These are phyloP conservation scores for Capsella bursapastoris DNA, from an alignment of 345 rosid species.

Conservation along the genomic window DNA sequence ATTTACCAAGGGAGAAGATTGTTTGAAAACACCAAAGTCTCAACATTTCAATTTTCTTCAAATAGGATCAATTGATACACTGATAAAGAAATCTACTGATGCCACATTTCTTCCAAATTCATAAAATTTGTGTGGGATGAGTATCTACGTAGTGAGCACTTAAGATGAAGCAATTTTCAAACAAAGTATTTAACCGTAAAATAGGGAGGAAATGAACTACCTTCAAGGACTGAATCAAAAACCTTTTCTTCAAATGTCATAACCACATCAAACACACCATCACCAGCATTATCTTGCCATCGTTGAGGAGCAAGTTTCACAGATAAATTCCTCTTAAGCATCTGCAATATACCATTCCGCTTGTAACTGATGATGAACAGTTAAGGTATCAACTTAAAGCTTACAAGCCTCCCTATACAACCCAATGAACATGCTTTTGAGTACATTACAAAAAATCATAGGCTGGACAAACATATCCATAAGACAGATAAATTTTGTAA, in stretches of 20 bases:
- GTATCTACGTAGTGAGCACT: not conserved
- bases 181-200: not conserved
- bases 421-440: not conserved
- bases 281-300: conserved; percentile 94
- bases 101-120: not conserved
- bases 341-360: conserved; percentile 90
- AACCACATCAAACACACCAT: conserved; percentile 82
- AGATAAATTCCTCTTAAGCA: conserved; percentile 84
- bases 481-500: not conserved
- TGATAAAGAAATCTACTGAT: not conserved
- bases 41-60: not conserved
- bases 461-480: not conserved
- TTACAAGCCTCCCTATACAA: not conserved
- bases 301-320: conserved; percentile 91
- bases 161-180: not conserved
- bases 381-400: conserved; percentile 32
- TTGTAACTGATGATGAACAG: conserved; percentile 61
- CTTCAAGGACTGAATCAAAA: conserved; percentile 88
- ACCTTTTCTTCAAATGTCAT: conserved; percentile 92
- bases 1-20: not conserved
- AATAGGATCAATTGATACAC: not conserved
- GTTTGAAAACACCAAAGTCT: not conserved
- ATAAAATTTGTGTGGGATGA: not conserved
- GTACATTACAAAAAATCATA: not conserved
- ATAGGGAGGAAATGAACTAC: conserved; percentile 39